These are phyloP conservation scores for Quercus agrifolia DNA, from an alignment of 306 rosid species.

Conservation along the genomic window DNA sequence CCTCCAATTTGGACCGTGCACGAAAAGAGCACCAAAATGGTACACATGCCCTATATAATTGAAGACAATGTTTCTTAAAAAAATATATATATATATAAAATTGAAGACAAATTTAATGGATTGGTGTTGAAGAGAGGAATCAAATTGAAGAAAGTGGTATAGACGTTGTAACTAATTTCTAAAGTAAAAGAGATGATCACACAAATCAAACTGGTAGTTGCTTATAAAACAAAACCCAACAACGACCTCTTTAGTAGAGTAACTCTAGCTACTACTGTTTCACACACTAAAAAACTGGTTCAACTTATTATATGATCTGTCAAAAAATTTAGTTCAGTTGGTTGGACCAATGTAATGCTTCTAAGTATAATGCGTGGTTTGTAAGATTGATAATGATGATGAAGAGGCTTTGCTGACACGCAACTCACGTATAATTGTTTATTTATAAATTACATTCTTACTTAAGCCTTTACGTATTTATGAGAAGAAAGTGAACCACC, in stretches of 20 bases:
- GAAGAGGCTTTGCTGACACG: conserved; percentile 41
- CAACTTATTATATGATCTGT: not conserved
- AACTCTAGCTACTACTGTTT: conserved; percentile 20
- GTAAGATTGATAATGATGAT: conserved; percentile 33
- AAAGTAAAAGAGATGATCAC: conserved; percentile 8
- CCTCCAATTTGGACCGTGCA: not conserved
- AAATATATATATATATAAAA: not conserved
- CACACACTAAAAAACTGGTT: conserved; percentile 10
- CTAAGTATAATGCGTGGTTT: conserved; percentile 41
- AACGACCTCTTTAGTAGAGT: conserved; percentile 2
- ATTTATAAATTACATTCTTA: not conserved
- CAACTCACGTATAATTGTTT: conserved; percentile 51
- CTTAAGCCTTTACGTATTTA: conserved; percentile 9
- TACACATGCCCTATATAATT: conserved; percentile 3
- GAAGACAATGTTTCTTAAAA: conserved; percentile 6
- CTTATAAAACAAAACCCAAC: conserved; percentile 13
- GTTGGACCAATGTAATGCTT: conserved; percentile 35
- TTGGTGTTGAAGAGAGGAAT: conserved; percentile 29
- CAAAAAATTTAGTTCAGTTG: conserved; percentile 24
- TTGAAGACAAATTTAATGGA: not conserved
- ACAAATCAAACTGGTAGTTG: conserved; percentile 24
- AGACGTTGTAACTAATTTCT: conserved; percentile 52
- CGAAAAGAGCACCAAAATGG: not conserved
- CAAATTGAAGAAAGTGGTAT: conserved; percentile 14
- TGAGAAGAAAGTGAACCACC: not conserved